Evolutionary conservation across 2,329 filamentous ascomycete genomes (phyloP), one percentile per base, ranked within the genome.

Genomic region (Taxawa tesnikishii): DNA sequence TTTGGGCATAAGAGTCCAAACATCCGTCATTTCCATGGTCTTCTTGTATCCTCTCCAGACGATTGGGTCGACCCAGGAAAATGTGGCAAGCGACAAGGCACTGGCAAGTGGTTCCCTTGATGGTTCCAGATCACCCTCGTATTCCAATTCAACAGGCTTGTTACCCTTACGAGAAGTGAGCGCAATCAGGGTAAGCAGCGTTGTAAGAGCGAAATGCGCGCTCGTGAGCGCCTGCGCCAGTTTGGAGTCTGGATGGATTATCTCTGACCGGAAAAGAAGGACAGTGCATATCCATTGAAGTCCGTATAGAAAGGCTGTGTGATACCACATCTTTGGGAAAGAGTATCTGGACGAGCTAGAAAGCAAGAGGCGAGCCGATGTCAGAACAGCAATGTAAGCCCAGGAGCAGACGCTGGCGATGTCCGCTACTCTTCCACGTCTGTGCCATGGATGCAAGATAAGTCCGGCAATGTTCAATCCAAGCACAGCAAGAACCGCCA

Each of bases 101-200:
- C 88, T 96, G 1, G 90, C 85, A 23, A 83, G 67, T 5, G 85
- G 83, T 53, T 98, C 87, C 40, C 72, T 75, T 3, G 87, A 88
- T 13, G 90, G 90, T 48, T 88, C 75, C 31, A 98, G 73, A 18
- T 79, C 80, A 38, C 82, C 83, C 55, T 94, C 87, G 65, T 87
- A 87, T 55, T 94, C 84, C 48, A 96, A 55, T 28, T 87, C 59
- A 9, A 98, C 82, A 3, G 80, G 75, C 56, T 84, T 90, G 56
- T 96, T 96, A 27, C 90, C 90, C 59, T 85, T 90, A 42, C 90
- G 76, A 39, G 84, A 92, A 31, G 77, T 81, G 35, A 92, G 57
- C 26, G 83, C 75, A 51, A 94, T 77, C 28, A 72, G 54, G 32
- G 85, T 76, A 9, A 98, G 68, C 9, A 93, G 52, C 1, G 79